A percentile compares a stretch with the other conserved stretches of the same genome.
Conservation (phyloP, 306 rosid species). For the Pterocarpus macrocarpus region DNA sequence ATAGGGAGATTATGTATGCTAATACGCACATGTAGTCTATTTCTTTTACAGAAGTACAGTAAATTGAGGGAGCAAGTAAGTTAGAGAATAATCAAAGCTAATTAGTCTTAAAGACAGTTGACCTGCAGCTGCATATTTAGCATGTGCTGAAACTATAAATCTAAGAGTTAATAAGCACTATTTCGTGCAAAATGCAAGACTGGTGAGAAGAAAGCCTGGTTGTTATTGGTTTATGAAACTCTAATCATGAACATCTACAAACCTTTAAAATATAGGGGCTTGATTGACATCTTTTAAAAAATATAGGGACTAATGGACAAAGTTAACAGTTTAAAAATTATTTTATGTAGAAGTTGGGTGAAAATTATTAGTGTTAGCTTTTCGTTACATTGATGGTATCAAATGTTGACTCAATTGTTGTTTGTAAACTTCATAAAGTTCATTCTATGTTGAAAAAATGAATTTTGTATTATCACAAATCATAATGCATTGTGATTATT, state of each 20-base stretch:
- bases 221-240: not conserved
- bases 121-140: slow-evolving; percentile 2
- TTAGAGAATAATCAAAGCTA: not conserved
- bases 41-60: slow-evolving; percentile 1
- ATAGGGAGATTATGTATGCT: slow-evolving; percentile 14
- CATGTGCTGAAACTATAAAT: slow-evolving; percentile 2
- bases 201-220: not conserved
- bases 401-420: slow-evolving; percentile 9
- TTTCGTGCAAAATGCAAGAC: not conserved
- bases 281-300: too few relatives aligned
- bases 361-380: not conserved
- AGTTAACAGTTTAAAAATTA: not conserved
- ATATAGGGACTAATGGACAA: not conserved
- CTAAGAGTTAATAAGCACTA: not conserved
- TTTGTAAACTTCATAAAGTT: not conserved
- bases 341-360: not conserved
- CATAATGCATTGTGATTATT: slow-evolving; percentile 26
- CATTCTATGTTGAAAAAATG: not conserved
- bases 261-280: not conserved
- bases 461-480: not conserved
- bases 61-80: slow-evolving; percentile 4
- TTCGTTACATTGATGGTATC: not conserved
- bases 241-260: not conserved
- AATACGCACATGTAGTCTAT: slow-evolving; percentile 1
- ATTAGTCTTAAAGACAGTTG: slow-evolving; percentile 7